Evolutionary conservation across 768 basidiomycete species (phyloP).

Genomic region (Vararia minispora): DNA sequence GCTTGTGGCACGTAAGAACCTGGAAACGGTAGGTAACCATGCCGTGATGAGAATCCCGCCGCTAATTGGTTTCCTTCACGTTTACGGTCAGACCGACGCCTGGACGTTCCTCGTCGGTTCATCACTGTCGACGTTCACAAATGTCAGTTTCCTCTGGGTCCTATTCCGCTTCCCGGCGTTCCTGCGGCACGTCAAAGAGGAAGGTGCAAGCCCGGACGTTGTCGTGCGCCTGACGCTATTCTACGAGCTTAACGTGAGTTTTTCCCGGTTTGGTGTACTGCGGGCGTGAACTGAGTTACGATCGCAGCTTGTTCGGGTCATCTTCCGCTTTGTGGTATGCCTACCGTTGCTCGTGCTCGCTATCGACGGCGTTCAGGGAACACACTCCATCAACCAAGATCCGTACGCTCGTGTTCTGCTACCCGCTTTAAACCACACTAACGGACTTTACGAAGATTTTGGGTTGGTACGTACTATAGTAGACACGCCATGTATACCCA

Average conservation of each 20-base stretch:
- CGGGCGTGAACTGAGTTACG: conserved; percentile 1
- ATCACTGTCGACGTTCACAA: conserved; percentile 52
- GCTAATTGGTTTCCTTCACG: background rate
- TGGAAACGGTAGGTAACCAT: conserved; percentile 39
- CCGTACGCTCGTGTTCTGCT: conserved; percentile 30
- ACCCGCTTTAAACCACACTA: background rate
- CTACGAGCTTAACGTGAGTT: conserved; percentile 65
- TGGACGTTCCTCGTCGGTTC: conserved; percentile 74
- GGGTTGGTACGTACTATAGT: conserved; percentile 33
- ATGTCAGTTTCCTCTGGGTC: conserved; percentile 61
- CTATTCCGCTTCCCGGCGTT: conserved; percentile 61
- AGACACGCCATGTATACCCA: background rate
- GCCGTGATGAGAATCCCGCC: background rate
- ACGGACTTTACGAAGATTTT: conserved; percentile 32
- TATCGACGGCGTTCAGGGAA: conserved; percentile 46
- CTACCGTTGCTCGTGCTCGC: conserved; percentile 58
- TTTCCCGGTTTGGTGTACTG: background rate
- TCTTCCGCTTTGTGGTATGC: conserved; percentile 68
- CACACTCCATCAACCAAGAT: conserved; percentile 38
- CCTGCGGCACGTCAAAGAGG: conserved; percentile 56
- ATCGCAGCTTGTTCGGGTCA: conserved; percentile 51
- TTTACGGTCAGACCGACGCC: conserved; percentile 41
- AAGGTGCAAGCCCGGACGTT: conserved; percentile 65
- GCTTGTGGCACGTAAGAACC: conserved; percentile 42
- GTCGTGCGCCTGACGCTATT: conserved; percentile 67